These are phyloP conservation scores for Uncinocarpus reesii DNA, from an alignment of 2,329 filamentous ascomycete genomes.

Conservation along the genomic window DNA sequence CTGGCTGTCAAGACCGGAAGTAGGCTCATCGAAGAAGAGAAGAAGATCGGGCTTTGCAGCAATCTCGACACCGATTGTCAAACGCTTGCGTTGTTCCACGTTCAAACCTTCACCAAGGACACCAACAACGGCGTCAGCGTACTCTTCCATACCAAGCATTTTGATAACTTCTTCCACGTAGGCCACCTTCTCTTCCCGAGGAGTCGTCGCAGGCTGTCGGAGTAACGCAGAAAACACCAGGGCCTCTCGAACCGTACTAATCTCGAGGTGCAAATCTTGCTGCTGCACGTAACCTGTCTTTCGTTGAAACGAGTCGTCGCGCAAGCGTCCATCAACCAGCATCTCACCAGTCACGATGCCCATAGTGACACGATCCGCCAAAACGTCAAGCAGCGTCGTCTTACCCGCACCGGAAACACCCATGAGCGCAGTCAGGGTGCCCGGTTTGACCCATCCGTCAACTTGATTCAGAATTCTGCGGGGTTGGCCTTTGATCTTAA, in stretches of 20 bases:
- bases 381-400: conserved; percentile 76
- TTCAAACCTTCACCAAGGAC: conserved; percentile 67
- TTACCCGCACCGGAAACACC: conserved; percentile 87
- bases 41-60: conserved; percentile 83
- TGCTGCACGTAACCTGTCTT: conserved; percentile 72
- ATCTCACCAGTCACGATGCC: conserved; percentile 81
- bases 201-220: conserved; percentile 65
- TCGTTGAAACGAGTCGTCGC: conserved; percentile 68
- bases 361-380: conserved; percentile 78
- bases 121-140: conserved; percentile 82
- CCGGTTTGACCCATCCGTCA: conserved; percentile 88
- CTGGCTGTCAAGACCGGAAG: conserved; percentile 84
- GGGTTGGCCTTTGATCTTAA: conserved; percentile 65
- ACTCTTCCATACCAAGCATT: conserved; percentile 80
- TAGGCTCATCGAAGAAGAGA: conserved; percentile 90
- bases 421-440: conserved; percentile 82
- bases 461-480: conserved; percentile 74
- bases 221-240: conserved; percentile 77
- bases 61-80: conserved; percentile 90
- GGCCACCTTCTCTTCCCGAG: conserved; percentile 65
- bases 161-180: conserved; percentile 90
- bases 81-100: conserved; percentile 57
- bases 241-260: conserved; percentile 78
- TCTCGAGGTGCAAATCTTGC: conserved; percentile 78
- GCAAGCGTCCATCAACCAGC: conserved; percentile 64